Evolutionary conservation across 805 yeast species (phyloP).

Genomic region (Yarrowia bubula): DNA sequence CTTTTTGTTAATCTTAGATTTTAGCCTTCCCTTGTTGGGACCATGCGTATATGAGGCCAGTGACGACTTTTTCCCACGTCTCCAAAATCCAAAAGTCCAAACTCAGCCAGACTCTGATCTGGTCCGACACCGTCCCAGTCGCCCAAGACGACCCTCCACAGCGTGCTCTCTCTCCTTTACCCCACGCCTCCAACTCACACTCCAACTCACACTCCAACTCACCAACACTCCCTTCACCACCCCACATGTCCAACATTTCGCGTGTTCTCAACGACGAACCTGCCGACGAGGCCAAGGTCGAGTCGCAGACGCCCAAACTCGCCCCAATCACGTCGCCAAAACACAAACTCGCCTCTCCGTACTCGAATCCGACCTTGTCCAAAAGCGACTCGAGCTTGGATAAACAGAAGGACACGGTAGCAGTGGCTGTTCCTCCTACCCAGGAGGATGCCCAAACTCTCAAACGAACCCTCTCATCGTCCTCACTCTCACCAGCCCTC

Average conservation of each 20-base stretch:
- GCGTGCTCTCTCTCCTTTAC: not conserved
- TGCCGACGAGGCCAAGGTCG: constrained; percentile 10
- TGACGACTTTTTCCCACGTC: constrained; percentile 24
- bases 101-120: constrained; percentile 24
- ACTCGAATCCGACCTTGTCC: not conserved
- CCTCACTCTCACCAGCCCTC: constrained; percentile 10
- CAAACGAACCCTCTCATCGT: constrained; percentile 10
- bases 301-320: constrained; percentile 4
- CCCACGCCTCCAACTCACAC: not conserved
- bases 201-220: not conserved
- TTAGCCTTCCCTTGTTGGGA: constrained; percentile 25
- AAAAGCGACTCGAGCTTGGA: constrained; percentile 8
- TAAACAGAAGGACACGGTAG: not conserved
- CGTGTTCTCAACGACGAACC: constrained; percentile 26
- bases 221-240: not conserved
- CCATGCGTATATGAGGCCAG: constrained; percentile 23
- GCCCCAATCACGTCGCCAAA: constrained; percentile 19
- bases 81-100: constrained; percentile 19
- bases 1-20: constrained; percentile 24
- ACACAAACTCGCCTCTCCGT: constrained; percentile 4
- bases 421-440: not conserved
- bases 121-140: constrained; percentile 13
- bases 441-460: not conserved
- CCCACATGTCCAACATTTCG: constrained; percentile 15
- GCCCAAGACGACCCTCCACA: not conserved